A percentile compares a stretch with the other conserved stretches of the same genome.
phyloP scores from a whole-genome alignment of 2,329 filamentous ascomycete genomes.

The Ceratocystis cubensis region DNA sequence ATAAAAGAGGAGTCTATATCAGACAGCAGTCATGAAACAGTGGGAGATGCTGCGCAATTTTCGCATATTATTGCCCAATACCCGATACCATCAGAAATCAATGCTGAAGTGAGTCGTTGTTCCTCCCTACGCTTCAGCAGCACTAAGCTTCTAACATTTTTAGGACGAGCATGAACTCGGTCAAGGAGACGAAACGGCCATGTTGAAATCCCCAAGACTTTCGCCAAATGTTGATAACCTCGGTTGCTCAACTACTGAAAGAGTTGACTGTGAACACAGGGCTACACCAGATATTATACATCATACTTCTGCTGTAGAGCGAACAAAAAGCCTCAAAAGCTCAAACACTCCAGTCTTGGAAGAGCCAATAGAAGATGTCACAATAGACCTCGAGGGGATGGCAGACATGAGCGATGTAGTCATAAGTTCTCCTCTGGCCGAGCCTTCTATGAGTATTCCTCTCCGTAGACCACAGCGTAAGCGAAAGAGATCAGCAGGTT shows the following conservation, averaged over 20 bases:
- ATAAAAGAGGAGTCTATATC: not conserved
- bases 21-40: not conserved
- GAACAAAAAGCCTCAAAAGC: not conserved
- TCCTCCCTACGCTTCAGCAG: not conserved
- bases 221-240: not conserved
- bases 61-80: not conserved
- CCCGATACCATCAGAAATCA: not conserved
- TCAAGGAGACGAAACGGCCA: not conserved
- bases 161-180: not conserved
- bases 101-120: not conserved
- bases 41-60: not conserved
- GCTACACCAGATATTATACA: too few species aligned
- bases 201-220: not conserved
- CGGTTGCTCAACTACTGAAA: not conserved
- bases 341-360: not conserved
- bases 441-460: conserved; percentile 13
- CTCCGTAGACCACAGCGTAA: conserved; percentile 8
- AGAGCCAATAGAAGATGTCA: not conserved
- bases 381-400: not conserved
- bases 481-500: conserved; percentile 10
- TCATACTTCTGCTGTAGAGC: not conserved
- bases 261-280: not conserved
- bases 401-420: conserved; percentile 9
- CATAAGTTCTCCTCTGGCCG: conserved; percentile 18
- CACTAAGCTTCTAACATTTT: not conserved